Base-by-base conservation (phyloP, 306 rosid species). In the Prunus mira region DNA sequence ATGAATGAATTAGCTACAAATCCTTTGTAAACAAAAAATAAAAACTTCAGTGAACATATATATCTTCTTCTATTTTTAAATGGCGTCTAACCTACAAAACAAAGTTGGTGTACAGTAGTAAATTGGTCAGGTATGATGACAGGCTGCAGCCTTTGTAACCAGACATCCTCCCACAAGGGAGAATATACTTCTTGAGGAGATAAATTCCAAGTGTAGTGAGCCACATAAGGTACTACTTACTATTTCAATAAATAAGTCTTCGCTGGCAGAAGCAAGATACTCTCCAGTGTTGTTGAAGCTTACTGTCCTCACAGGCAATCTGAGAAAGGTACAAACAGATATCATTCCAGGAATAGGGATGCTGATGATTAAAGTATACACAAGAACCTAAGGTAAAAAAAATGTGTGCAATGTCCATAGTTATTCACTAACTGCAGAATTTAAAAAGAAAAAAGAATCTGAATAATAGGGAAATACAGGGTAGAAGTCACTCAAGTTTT, bases 281-380 rank as follows among this genome's bases (percentile, higher is more conserved):
- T 92, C 96, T 74, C 98, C 98, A 0, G 96, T 89, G 75, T 90
- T 69, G 75, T 95, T 95, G 89, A 95, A 95, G 84, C 98, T 87
- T 72, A 94, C 89, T 25, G 98, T 94, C 77, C 98, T 85, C 56
- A 94, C 98, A 41, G 97, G 97, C 93, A 96, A 94, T 74, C 98
- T 94, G 84, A 78, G 54, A 79, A 79, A 84, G 34, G 75, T 18
- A 58, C 10, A 43, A 61, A 64, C 68, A 20, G 70, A 13, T 65
- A 43, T 77, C 74, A 45, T 50, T 73, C 73, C 52, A 20, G 1
- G 38, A 45, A 15, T 15, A 4, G 3, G 28, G 3, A 54, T 34
- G 65, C 34, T 27, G 14, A 67, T 51, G 64, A 71, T 43, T 1
- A 14, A 28, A 13, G 30, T 56, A 17, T 15, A 22, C 13, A 8